Evolutionary conservation across 305 asterid species (phyloP).

Genomic region (Galium porrigens): DNA sequence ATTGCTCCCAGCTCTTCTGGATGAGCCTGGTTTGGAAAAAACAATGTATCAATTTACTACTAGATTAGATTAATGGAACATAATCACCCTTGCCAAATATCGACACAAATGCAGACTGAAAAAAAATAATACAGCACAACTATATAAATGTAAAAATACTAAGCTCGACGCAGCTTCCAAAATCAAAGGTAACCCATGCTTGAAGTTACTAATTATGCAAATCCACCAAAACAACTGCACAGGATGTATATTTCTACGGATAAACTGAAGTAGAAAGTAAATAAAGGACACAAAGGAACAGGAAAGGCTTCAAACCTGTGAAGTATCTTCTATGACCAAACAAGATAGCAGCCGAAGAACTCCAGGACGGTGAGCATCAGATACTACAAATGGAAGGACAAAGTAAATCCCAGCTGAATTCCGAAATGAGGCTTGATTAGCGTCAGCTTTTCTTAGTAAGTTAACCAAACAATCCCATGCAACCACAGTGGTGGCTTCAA

Average conservation of each 20-base stretch:
- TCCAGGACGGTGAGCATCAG: slow-evolving; percentile 79
- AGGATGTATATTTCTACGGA: background rate
- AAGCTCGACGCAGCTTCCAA: background rate
- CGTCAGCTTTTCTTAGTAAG: slow-evolving; percentile 76
- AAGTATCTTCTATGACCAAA: slow-evolving; percentile 75
- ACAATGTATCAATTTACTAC: slow-evolving; percentile 12
- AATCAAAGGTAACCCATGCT: background rate
- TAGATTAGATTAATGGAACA: background rate
- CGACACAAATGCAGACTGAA: background rate
- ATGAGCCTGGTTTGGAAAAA: slow-evolving; percentile 46
- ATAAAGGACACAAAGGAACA: slow-evolving; percentile 4
- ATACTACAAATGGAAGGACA: slow-evolving; percentile 76
- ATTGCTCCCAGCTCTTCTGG: slow-evolving; percentile 78
- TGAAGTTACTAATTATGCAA: background rate
- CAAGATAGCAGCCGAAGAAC: slow-evolving; percentile 81
- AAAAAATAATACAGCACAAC: background rate
- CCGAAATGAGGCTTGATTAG: slow-evolving; percentile 76
- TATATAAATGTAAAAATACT: background rate
- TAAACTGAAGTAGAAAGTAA: slow-evolving; percentile 5
- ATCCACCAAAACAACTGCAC: slow-evolving; percentile 8
- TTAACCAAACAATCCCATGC: slow-evolving; percentile 96
- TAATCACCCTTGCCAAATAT: background rate
- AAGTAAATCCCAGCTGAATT: slow-evolving; percentile 60
- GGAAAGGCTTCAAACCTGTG: slow-evolving; percentile 43
- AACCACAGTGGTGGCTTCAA: slow-evolving; percentile 52